Conservation (phyloP, 306 rosid genomes). For the Vigna reflexopilosa region DNA sequence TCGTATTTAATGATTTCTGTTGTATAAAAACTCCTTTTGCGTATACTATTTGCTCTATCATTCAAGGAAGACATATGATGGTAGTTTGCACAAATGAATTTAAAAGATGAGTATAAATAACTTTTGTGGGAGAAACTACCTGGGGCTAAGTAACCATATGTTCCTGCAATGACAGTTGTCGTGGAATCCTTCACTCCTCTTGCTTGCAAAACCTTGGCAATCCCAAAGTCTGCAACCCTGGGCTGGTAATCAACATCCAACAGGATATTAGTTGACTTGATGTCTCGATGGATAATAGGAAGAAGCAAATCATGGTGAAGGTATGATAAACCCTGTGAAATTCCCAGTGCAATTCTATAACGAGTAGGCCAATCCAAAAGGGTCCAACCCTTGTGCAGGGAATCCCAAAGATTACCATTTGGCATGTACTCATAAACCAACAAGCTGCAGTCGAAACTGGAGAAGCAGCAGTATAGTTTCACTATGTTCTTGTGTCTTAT, state of each 20-base stretch:
- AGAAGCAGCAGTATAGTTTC: constrained; percentile 80
- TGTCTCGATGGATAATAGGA: constrained; percentile 89
- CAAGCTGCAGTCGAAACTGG: constrained; percentile 73
- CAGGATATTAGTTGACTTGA: constrained; percentile 86
- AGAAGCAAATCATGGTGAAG: constrained; percentile 91
- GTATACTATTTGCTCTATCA: not conserved
- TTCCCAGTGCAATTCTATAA: constrained; percentile 80
- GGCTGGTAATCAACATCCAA: constrained; percentile 85
- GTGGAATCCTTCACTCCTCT: constrained; percentile 86
- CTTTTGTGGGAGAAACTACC: constrained; percentile 60
- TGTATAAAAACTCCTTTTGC: not conserved
- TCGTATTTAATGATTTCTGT: not conserved
- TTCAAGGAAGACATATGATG: constrained; percentile 12
- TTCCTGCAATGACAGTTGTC: constrained; percentile 88
- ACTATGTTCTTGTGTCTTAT: constrained; percentile 95
- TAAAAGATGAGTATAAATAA: not conserved
- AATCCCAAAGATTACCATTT: constrained; percentile 95
- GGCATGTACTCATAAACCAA: constrained; percentile 94
- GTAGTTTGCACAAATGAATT: not conserved
- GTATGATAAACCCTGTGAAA: constrained; percentile 91
- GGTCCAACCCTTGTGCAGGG: constrained; percentile 75
- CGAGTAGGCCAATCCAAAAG: constrained; percentile 91
- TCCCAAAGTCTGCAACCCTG: constrained; percentile 96
- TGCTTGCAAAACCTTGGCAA: constrained; percentile 96
- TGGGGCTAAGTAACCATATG: constrained; percentile 95